Conservation (phyloP, 768 basidiomycete genomes). For the Boletus reticulatus region DNA sequence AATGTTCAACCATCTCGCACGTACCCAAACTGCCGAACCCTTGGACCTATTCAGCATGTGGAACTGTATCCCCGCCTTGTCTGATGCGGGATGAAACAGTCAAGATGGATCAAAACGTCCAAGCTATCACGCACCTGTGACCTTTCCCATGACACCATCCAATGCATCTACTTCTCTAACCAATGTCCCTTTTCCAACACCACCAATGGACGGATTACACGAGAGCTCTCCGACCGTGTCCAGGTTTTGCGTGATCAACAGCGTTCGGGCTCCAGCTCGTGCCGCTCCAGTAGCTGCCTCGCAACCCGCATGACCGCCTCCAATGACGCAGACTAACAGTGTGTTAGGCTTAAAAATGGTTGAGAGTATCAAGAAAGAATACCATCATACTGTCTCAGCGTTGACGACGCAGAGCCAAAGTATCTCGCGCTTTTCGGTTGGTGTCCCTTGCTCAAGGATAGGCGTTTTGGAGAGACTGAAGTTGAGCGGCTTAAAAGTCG, state of each 20-base stretch:
- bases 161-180: slow-evolving; percentile 91
- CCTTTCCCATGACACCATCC: slow-evolving; percentile 80
- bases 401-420: background rate
- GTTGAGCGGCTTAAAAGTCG: background rate
- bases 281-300: slow-evolving; percentile 89
- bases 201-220: slow-evolving; percentile 91
- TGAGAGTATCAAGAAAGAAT: background rate
- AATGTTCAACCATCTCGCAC: slow-evolving; percentile 16
- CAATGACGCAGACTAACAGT: slow-evolving; percentile 76
- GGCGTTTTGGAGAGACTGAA: background rate
- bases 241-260: slow-evolving; percentile 78
- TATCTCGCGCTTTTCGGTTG: background rate
- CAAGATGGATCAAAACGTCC: background rate
- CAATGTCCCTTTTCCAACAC: slow-evolving; percentile 88
- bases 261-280: slow-evolving; percentile 74
- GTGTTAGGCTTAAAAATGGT: slow-evolving; percentile 33
- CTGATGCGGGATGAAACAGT: slow-evolving; percentile 35
- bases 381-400: slow-evolving; percentile 26
- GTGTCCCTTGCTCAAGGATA: background rate
- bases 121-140: slow-evolving; percentile 57
- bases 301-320: slow-evolving; percentile 91
- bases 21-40: slow-evolving; percentile 87
- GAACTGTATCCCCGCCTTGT: slow-evolving; percentile 88
- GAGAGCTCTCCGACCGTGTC: slow-evolving; percentile 83
- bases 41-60: slow-evolving; percentile 82